Evolutionary conservation across 169 alveolate genomes (phyloP), one percentile per base, ranked within the genome.

Genomic region (Plasmodium relictum): DNA sequence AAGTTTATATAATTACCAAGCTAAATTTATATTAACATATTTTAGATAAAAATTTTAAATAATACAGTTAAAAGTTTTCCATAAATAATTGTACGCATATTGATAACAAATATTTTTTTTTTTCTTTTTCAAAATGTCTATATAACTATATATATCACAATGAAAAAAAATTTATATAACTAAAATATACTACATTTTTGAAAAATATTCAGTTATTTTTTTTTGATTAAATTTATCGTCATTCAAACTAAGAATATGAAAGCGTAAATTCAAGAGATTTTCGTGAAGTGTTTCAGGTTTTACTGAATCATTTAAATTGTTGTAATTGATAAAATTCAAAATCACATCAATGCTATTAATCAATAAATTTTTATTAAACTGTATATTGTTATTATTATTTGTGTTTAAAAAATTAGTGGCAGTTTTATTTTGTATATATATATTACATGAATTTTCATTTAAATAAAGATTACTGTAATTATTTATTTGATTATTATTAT

Each of bases 1-100:
- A 96, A 83, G 97, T 98, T 22, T 88, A 80, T 50, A 83, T 94
- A 68, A 83, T 70, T 44, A 83, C 91, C 14, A 83, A 83, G 63
- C 63, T 83, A 26, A 83, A 83, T 69, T 69, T 70, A 42, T 83
- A 39, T 69, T 83, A 83, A 83, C 54, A 68, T 66, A 52, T 44
- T 31, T 2, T 2, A 31, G 3, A 31, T 31, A 31, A 31, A 31
- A 31, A 31, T 2, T 31, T 31, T 31, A 31, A 31, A 31, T 31
- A 31, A 31, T 31, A 31, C 6, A 31, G 39, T 31, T 31, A 31
- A 31, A 2, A 31, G 39, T 31, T 2, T 31, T 61, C 2, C 41
- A 48, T 10, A 22, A 61, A 18, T 61, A 10, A 61, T 61, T 7
- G 20, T 61, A 61, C 3, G 20, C 3, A 61, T 8, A 8, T 18